Conservation (phyloP, 306 rosid genomes). For the Prunus fruticosa region DNA sequence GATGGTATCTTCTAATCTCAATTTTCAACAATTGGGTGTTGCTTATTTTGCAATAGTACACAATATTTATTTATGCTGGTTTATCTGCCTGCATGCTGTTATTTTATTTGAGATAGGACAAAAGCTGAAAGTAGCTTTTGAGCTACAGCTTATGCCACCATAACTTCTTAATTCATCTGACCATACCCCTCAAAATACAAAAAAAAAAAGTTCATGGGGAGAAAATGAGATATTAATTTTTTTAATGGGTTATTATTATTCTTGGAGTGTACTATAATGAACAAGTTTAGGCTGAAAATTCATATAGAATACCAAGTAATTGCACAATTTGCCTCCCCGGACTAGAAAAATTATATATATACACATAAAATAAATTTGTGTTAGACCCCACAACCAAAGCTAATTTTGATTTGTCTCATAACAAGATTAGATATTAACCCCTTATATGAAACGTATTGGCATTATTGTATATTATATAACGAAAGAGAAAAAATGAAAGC, state of each 20-base stretch:
- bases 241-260: too few relatives aligned
- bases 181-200: background rate
- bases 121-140: constrained; percentile 12
- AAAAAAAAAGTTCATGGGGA: too few relatives aligned
- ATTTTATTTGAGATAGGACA: constrained; percentile 3
- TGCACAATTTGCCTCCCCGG: background rate
- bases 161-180: background rate
- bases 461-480: background rate
- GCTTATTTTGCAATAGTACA: background rate
- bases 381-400: constrained; percentile 1
- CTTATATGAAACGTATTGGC: background rate
- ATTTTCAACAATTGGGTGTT: background rate
- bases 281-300: background rate
- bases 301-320: background rate
- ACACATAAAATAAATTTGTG: background rate
- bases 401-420: background rate
- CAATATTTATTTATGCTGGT: background rate
- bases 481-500: background rate
- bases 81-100: background rate
- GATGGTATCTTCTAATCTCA: background rate
- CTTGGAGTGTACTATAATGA: background rate
- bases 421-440: background rate
- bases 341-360: background rate
- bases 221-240: background rate
- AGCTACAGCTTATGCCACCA: background rate